A percentile compares a stretch with the other conserved stretches of the same genome.
Conservation (phyloP, 176 grass and related monocot species). For the Microstegium vimineum region DNA sequence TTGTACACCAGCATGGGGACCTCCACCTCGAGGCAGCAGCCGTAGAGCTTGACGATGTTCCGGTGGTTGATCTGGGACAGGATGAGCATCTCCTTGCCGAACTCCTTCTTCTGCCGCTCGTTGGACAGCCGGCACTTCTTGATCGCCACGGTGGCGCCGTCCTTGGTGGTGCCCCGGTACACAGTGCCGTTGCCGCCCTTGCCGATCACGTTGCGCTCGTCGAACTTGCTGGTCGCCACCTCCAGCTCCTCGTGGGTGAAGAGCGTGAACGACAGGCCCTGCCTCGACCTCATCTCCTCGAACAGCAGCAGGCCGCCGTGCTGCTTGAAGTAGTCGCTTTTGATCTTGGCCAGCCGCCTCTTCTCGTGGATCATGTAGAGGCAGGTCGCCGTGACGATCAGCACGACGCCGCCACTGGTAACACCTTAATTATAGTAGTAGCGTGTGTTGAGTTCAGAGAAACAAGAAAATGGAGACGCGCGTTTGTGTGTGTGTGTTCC, state of each 20-base stretch:
- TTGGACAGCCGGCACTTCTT: conserved; percentile 41
- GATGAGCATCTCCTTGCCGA: conserved; percentile 78
- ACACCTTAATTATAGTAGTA: conserved; percentile 35
- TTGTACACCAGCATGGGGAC: conserved; percentile 57
- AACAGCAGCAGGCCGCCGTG: conserved; percentile 57
- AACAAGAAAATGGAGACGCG: background rate
- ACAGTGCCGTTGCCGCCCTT: conserved; percentile 72
- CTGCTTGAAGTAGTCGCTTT: conserved; percentile 52
- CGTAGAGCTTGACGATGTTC: conserved; percentile 49
- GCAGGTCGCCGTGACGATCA: conserved; percentile 16
- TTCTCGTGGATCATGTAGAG: conserved; percentile 43
- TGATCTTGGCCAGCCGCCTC: conserved; percentile 39
- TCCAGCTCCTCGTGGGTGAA: conserved; percentile 69
- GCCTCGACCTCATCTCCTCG: conserved; percentile 58
- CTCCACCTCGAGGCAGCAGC: conserved; percentile 59
- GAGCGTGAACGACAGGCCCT: conserved; percentile 55
- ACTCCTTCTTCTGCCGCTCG: conserved; percentile 75
- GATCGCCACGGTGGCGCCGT: conserved; percentile 41
- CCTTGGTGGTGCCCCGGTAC: conserved; percentile 51
- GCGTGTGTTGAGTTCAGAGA: too few relatives aligned
- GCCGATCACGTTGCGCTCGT: conserved; percentile 52
- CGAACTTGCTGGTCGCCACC: conserved; percentile 46
- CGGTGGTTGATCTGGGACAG: conserved; percentile 65
- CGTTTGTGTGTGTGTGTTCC: too few relatives aligned
- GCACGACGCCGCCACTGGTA: conserved; percentile 17